Base-by-base conservation (phyloP, 75 land plant genomes). In the Sequoia sempervirens region DNA sequence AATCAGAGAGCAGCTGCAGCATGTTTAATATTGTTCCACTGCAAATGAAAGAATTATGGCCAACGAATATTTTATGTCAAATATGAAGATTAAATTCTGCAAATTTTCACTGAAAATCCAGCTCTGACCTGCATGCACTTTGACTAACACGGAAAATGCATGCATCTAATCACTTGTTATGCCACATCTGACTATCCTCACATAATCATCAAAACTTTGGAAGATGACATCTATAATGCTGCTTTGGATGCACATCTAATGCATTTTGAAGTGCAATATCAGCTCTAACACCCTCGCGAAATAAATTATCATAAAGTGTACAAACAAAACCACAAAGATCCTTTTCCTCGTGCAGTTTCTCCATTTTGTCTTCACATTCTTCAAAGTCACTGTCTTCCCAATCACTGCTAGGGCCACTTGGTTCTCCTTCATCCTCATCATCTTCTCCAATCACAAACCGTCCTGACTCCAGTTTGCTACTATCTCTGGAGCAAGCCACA, bases 371-470 rank as follows among this genome's bases (percentile, higher is more conserved):
- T 28, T 83, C 91, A 53, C 70, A 75, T 87, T 84, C 91, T 83
- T 97, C 99, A 30, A 85, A 73, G 34, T 97, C 99, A 83, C 98
- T 96, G 54, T 97, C 99, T 83, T 97, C 99, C 98, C 98, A 97
- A 80, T 95, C 99, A 81, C 93, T 90, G 18, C 75, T n/a, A 41
- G 88, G 89, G 18, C n/a, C 78, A 8, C 87, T 92, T 36, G 88
- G 94, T 26, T 92, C 93, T 26, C 92, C 94, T 15, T 87, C 92
- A 76, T 89, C 90, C 30, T 81, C 93, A 17, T 95, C 99, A 37
- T 95, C 99, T 37, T 91, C 95, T 20, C 93, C 96, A 36, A 97
- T 94, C 85, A 93, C 96, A 87, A 97, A 95, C 61, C 89, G 90
- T 34, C 95, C 94, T 47, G 91, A 89, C 66, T 91, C 94, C 17